Percentiles rank a stretch among this genome's conserved stretches.
Conservation (phyloP, 345 rosid genomes). For the Rubroshorea leprosula region DNA sequence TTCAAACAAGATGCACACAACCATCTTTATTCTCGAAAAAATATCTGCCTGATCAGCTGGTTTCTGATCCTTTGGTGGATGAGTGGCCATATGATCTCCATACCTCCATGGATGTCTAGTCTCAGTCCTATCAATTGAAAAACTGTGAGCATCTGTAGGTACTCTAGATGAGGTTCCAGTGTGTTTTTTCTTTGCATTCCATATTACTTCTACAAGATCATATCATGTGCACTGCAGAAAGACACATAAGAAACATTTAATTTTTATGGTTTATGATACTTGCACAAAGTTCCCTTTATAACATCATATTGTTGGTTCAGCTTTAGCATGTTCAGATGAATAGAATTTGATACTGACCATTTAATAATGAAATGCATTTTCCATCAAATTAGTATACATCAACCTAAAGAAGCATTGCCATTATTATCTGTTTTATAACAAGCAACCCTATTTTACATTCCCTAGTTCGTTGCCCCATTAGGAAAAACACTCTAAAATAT, state of each 20-base stretch:
- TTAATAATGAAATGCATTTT: no score
- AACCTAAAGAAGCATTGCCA: no score
- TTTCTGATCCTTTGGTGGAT: conserved; percentile 31
- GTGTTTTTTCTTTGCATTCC: conserved; percentile 53
- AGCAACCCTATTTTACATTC: no score
- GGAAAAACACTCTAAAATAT: no score
- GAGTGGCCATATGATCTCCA: conserved; percentile 40
- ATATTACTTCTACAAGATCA: conserved; percentile 79
- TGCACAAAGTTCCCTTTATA: not conserved
- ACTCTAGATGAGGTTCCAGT: conserved; percentile 48
- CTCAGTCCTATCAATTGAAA: conserved; percentile 47
- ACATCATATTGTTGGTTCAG: no score
- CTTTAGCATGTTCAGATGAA: no score
- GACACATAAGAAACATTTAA: not conserved
- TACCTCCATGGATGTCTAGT: conserved; percentile 39
- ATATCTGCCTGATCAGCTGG: conserved; percentile 40
- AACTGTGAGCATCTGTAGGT: conserved; percentile 34
- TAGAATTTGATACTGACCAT: no score
- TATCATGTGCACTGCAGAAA: conserved; percentile 61
- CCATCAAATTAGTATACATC: no score
- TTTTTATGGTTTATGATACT: not conserved
- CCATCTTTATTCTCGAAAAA: no score
- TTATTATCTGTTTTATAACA: no score
- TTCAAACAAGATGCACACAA: conserved; percentile 2
- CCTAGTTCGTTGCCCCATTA: no score